phyloP scores from a whole-genome alignment of 106 monocot genomes.

The Dactylorhiza incarnata region DNA sequence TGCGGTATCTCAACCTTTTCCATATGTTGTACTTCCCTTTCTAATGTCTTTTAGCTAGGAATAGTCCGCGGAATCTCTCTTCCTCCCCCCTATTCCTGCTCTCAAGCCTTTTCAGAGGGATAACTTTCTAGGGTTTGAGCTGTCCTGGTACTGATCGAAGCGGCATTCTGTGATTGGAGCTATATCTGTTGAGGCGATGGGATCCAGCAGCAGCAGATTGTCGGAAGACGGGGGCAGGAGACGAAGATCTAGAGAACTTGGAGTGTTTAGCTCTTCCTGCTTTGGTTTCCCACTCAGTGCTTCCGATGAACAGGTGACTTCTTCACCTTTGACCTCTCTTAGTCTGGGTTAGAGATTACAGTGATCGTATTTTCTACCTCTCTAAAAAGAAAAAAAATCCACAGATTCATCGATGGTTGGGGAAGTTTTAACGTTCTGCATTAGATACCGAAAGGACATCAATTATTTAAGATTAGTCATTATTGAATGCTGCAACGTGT shows the following conservation, averaged over 20 bases:
- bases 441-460: not conserved
- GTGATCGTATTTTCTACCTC: not conserved
- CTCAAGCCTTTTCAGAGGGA: not conserved
- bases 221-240: slow-evolving; percentile 1
- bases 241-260: not conserved
- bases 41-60: not conserved
- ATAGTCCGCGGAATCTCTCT: not conserved
- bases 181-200: not conserved
- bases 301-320: slow-evolving; percentile 3
- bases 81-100: not conserved
- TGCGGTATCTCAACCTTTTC: slow-evolving; percentile 1
- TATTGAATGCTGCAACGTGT: not conserved
- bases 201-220: slow-evolving; percentile 2
- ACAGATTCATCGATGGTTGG: not conserved
- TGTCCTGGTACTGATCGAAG: not conserved
- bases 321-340: not conserved
- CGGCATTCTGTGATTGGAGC: not conserved
- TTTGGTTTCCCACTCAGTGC: not conserved
- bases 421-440: not conserved
- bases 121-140: not conserved
- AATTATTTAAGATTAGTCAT: not conserved
- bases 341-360: not conserved
- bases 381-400: too few species aligned
- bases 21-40: not conserved
- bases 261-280: not conserved